Evolutionary conservation across 2,329 filamentous ascomycete genomes (phyloP).

Genomic region (Plenodomus lindquistii): DNA sequence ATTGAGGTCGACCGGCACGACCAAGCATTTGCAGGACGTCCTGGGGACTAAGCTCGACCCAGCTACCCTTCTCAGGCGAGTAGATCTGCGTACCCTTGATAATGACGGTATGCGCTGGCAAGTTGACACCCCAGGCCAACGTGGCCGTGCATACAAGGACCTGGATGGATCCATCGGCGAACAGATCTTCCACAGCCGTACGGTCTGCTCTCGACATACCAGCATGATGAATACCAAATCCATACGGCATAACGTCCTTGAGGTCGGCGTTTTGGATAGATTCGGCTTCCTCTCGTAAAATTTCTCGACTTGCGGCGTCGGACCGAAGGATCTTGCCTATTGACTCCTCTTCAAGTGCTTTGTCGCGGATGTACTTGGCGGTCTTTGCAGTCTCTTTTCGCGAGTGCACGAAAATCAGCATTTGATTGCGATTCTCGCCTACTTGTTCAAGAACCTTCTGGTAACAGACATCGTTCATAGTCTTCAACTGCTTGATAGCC

Average conservation of each 20-base stretch:
- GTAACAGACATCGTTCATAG: constrained; percentile 99
- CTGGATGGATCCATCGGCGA: constrained; percentile 86
- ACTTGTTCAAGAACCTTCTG: constrained; percentile 97
- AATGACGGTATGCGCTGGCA: constrained; percentile 96
- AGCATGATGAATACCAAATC: constrained; percentile 97
- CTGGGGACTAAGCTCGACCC: constrained; percentile 96
- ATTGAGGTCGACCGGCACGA: constrained; percentile 93
- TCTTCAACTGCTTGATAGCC: constrained; percentile 97
- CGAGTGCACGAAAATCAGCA: constrained; percentile 99
- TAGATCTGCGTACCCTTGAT: constrained; percentile 99
- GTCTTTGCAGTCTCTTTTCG: constrained; percentile 98
- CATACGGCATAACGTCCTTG: constrained; percentile 93
- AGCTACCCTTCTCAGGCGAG: constrained; percentile 96
- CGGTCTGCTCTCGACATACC: constrained; percentile 96
- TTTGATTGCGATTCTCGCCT: constrained; percentile 89
- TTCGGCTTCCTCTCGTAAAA: constrained; percentile 81
- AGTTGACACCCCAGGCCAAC: constrained; percentile 98
- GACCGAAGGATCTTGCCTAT: constrained; percentile 94
- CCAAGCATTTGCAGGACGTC: constrained; percentile 99
- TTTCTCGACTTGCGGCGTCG: constrained; percentile 88
- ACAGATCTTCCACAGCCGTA: constrained; percentile 92
- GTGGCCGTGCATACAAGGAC: constrained; percentile 97
- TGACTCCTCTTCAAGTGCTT: constrained; percentile 94
- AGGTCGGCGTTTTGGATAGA: constrained; percentile 82
- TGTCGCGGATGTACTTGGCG: constrained; percentile 92